These are phyloP conservation scores for Fusarium musae DNA, from an alignment of 2,329 filamentous ascomycete species.

Conservation along the genomic window DNA sequence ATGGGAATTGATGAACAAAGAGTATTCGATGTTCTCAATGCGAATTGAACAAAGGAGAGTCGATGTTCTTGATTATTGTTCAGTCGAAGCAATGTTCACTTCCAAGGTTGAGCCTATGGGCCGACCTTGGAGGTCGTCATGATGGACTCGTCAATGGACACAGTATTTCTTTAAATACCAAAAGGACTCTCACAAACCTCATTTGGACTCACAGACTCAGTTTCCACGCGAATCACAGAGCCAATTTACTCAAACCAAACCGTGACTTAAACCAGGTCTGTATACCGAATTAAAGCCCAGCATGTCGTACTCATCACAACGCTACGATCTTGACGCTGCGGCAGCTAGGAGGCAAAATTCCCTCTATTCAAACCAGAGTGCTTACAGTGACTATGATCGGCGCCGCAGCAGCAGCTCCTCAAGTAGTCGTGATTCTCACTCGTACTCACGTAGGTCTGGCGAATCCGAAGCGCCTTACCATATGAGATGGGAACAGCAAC, in stretches of 20 bases:
- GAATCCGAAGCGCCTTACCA: not conserved
- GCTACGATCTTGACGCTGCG: slow-evolving; percentile 8
- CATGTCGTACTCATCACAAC: slow-evolving; percentile 29
- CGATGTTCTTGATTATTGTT: not conserved
- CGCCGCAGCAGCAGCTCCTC: not conserved
- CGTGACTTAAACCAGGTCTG: slow-evolving; percentile 1
- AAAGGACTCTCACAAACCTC: not conserved
- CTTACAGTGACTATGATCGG: not conserved
- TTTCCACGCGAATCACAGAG: not conserved
- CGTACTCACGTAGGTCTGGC: not conserved
- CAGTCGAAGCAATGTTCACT: not conserved
- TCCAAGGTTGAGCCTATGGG: not conserved
- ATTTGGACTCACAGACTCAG: not conserved
- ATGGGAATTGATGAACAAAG: not conserved
- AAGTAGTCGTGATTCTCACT: not conserved
- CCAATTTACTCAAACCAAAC: not conserved
- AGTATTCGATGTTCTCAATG: not conserved
- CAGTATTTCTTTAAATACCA: not conserved
- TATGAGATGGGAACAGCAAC: not conserved
- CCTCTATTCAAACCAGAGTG: not conserved
- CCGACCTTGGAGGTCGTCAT: not conserved
- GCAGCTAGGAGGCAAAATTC: slow-evolving; percentile 6
- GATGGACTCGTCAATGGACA: not conserved
- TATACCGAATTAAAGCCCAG: not conserved
- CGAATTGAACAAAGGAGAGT: not conserved